Evolutionary conservation across 352 stramenopile genomes (phyloP).

Genomic region (Detonula confervacea): DNA sequence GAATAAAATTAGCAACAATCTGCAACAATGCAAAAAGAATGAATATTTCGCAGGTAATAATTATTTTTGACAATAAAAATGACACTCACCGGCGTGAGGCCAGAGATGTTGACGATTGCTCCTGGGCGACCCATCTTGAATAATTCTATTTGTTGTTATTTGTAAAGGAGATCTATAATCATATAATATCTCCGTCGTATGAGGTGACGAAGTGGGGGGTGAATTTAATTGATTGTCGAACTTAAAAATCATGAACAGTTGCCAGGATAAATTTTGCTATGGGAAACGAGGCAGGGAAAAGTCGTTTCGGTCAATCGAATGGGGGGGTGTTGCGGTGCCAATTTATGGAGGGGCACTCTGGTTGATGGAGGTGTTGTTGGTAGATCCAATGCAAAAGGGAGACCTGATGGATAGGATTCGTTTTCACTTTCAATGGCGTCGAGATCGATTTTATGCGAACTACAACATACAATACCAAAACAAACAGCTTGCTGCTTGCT

Average conservation of each 20-base stretch:
- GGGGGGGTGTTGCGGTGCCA: too few species aligned
- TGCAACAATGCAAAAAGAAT: background rate
- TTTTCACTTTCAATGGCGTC: too few species aligned
- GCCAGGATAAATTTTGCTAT: background rate
- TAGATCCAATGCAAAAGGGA: too few species aligned
- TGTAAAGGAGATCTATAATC: slow-evolving; percentile 36
- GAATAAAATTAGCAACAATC: slow-evolving; percentile 34
- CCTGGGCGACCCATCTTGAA: slow-evolving; percentile 67
- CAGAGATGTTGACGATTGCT: slow-evolving; percentile 82
- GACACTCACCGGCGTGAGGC: slow-evolving; percentile 57
- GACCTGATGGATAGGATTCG: too few species aligned
- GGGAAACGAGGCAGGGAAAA: background rate
- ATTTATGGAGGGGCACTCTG: too few species aligned
- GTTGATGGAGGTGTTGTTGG: too few species aligned
- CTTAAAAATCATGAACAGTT: slow-evolving; percentile 51
- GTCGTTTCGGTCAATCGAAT: background rate
- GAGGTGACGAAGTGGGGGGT: slow-evolving; percentile 32
- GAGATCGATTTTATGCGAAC: too few species aligned
- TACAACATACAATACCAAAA: too few species aligned
- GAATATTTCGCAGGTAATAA: too few species aligned
- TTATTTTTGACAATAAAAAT: slow-evolving; percentile 8
- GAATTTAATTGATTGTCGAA: slow-evolving; percentile 19
- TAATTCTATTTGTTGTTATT: slow-evolving; percentile 16
- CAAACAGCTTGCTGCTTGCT: too few species aligned
- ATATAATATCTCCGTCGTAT: slow-evolving; percentile 53